These are phyloP conservation scores for Vanderwaltozyma polyspora DNA, from an alignment of 805 yeast genomes.

Conservation along the genomic window DNA sequence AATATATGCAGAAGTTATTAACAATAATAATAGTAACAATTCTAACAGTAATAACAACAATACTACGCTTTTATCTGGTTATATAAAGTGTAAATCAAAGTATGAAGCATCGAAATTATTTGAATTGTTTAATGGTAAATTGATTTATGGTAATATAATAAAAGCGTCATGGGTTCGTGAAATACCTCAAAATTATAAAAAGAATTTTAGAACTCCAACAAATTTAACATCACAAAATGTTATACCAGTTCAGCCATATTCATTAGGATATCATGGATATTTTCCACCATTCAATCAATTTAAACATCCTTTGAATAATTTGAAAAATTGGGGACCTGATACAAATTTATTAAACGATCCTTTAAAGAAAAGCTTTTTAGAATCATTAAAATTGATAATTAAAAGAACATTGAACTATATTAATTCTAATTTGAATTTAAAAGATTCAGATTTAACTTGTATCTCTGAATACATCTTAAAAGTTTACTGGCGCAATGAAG, in stretches of 20 bases:
- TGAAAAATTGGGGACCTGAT: neutral
- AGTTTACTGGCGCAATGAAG: conserved; percentile 27
- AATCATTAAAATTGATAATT: conserved; percentile 20
- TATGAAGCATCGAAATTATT: conserved; percentile 14
- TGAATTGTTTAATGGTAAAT: conserved; percentile 14
- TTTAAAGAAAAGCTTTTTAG: conserved; percentile 2
- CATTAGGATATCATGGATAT: neutral
- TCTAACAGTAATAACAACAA: too few relatives aligned
- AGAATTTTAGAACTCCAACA: neutral
- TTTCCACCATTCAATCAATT: too few relatives aligned
- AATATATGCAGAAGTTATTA: conserved; percentile 1
- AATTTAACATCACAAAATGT: neutral
- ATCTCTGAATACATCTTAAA: conserved; percentile 29
- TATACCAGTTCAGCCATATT: neutral
- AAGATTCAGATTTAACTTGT: conserved; percentile 22
- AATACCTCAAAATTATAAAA: neutral
- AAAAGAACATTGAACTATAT: conserved; percentile 24
- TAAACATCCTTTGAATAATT: too few relatives aligned
- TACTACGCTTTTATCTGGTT: conserved; percentile 9
- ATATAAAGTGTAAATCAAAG: conserved; percentile 12
- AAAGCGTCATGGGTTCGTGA: conserved; percentile 12
- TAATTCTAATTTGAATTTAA: conserved; percentile 22
- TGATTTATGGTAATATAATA: conserved; percentile 21
- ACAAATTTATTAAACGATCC: neutral
- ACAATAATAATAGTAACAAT: conserved; percentile 8